Evolutionary conservation across 192 early-diverging fungal genomes (phyloP).

Genomic region (Podila horticola): DNA sequence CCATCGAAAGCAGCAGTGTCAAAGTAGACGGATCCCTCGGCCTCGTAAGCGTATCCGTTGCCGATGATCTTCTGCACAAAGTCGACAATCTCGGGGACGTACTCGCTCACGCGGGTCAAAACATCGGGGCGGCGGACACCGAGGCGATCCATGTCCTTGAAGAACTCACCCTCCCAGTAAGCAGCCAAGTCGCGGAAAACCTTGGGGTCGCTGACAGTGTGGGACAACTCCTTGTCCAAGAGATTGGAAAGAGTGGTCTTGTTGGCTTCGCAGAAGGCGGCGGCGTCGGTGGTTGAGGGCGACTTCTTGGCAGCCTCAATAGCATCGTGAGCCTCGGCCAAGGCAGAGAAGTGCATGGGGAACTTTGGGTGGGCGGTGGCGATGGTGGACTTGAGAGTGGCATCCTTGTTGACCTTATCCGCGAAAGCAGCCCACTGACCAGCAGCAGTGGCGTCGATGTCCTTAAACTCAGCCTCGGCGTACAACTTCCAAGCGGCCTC

Average conservation of each 20-base stretch:
- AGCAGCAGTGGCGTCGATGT: constrained; percentile 52
- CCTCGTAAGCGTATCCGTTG: constrained; percentile 96
- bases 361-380: constrained; percentile 73
- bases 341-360: constrained; percentile 78
- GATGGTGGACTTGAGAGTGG: constrained; percentile 46
- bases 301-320: constrained; percentile 57
- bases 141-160: constrained; percentile 92
- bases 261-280: constrained; percentile 60
- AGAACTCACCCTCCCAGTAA: constrained; percentile 94
- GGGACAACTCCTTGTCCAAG: constrained; percentile 65
- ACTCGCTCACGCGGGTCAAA: constrained; percentile 95
- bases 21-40: constrained; percentile 95
- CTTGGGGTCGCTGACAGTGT: constrained; percentile 85
- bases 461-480: constrained; percentile 66
- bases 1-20: constrained; percentile 87
- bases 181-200: constrained; percentile 94
- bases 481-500: constrained; percentile 71
- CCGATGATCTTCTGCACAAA: constrained; percentile 93
- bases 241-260: constrained; percentile 60
- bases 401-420: constrained; percentile 58
- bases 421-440: constrained; percentile 69
- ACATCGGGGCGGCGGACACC: constrained; percentile 89
- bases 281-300: constrained; percentile 57
- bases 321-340: constrained; percentile 55
- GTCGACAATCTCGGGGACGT: constrained; percentile 91